Base-by-base conservation (phyloP, 352 stramenopile genomes). In the Aphanomyces euteiches region DNA sequence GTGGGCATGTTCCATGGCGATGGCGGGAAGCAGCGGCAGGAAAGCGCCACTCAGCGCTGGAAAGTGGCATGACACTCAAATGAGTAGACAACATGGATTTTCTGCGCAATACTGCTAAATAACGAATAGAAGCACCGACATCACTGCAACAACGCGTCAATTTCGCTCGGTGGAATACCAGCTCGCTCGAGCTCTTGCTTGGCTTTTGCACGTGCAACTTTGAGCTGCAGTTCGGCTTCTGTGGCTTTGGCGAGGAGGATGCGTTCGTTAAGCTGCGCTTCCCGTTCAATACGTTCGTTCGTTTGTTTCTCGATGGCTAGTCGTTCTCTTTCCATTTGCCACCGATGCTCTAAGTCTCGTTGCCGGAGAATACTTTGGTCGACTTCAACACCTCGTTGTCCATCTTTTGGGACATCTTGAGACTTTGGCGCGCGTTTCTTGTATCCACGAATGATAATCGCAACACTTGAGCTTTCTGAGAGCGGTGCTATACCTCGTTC, bases 221-320 rank as follows among this genome's bases (percentile, higher is more conserved):
- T 61, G 54, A 61, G 54, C 54, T 61, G 54, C n/a, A 61, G 54
- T 37, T 61, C 54, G 5, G 54, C 54, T 41, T 61, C 54, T 12
- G 13, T 39, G 1, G 54, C 54, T 37, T 61, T 37, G 54, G 54
- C 54, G 5, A 40, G 15, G 7, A 61, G 37, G 34, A 61, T 61
- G 28, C 54, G 54, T 37, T 61, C 15, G 15, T 61, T 61, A 12
- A 61, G 37, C 19, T 40, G 5, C 10, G 54, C 54, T 61, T 61
- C 54, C 28, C 54, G 54, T 37, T 37, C 17, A 12, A 40, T 37
- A 37, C 54, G 54, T n/a, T 61, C 54, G n/a, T 61, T 19, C 7
- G 21, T 39, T 41, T 61, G 54, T 37, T 61, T 61, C 10, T 61
- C 54, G 15, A 61, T 61, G 5, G 37, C 17, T 12, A 61, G 54